Conservation (phyloP, 257 asterid genomes). For the Salvia splendens region DNA sequence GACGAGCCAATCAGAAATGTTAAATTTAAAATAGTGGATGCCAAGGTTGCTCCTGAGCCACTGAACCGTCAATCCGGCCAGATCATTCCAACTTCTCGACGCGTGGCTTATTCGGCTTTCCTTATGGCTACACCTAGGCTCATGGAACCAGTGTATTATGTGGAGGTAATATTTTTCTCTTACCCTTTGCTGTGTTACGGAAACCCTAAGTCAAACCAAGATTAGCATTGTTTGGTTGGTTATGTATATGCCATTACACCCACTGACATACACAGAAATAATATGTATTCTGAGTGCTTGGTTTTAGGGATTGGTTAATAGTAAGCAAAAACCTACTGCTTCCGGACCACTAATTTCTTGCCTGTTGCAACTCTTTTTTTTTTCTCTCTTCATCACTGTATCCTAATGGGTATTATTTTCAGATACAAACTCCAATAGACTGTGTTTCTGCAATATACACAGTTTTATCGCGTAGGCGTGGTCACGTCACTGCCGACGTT, state of each 20-base stretch:
- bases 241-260: constrained; percentile 1
- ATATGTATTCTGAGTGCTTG: neutral
- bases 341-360: neutral
- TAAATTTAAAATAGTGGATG: constrained; percentile 93
- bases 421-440: constrained; percentile 97
- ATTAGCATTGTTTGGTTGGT: neutral
- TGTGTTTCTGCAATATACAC: constrained; percentile 96
- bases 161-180: constrained; percentile 57
- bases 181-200: constrained; percentile 4
- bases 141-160: constrained; percentile 95
- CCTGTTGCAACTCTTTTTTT: constrained; percentile 4
- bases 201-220: neutral
- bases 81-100: constrained; percentile 98
- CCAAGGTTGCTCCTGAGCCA: constrained; percentile 95
- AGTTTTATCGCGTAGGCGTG: constrained; percentile 91
- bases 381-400: constrained; percentile 13
- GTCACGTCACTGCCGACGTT: constrained; percentile 94
- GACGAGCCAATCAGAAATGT: constrained; percentile 98
- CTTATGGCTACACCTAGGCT: constrained; percentile 97
- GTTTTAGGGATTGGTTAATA: neutral
- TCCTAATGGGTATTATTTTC: constrained; percentile 33
- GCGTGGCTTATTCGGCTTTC: constrained; percentile 95
- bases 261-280: neutral
- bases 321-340: neutral
- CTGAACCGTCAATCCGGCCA: constrained; percentile 96